A percentile compares a stretch with the other conserved stretches of the same genome.
Evolutionary conservation across 257 asterid species (phyloP).

Genomic region (Mitragyna speciosa): DNA sequence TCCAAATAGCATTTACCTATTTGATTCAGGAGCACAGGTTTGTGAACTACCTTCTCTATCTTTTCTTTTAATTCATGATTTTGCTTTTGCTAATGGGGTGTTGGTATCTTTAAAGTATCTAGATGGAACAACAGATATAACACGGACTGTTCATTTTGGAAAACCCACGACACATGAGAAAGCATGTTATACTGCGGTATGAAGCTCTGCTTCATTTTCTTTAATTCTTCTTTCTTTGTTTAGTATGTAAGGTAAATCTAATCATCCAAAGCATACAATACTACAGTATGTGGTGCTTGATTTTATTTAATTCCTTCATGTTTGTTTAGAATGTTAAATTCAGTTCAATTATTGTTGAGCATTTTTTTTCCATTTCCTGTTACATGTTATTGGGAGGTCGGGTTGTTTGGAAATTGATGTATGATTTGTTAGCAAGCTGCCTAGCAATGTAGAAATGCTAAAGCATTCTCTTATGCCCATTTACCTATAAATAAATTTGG

Average conservation of each 20-base stretch:
- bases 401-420: background rate
- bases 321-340: background rate
- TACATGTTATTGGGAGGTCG: background rate
- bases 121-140: conserved; percentile 99
- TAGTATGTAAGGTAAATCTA: background rate
- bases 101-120: conserved; percentile 56
- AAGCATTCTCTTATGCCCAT: background rate
- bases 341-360: background rate
- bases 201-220: conserved; percentile 26
- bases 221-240: background rate
- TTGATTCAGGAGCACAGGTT: conserved; percentile 99
- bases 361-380: background rate
- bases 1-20: conserved; percentile 75
- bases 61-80: conserved; percentile 22
- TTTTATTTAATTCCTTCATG: background rate
- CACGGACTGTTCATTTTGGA: conserved; percentile 96
- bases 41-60: conserved; percentile 10
- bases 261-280: background rate
- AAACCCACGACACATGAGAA: conserved; percentile 90
- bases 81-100: conserved; percentile 17
- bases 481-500: background rate
- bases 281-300: background rate
- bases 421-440: background rate
- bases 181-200: conserved; percentile 92
- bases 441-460: background rate